phyloP scores from a whole-genome alignment of 225 moss, liverwort and hornwort genomes.

The Takakia lepidozioides region DNA sequence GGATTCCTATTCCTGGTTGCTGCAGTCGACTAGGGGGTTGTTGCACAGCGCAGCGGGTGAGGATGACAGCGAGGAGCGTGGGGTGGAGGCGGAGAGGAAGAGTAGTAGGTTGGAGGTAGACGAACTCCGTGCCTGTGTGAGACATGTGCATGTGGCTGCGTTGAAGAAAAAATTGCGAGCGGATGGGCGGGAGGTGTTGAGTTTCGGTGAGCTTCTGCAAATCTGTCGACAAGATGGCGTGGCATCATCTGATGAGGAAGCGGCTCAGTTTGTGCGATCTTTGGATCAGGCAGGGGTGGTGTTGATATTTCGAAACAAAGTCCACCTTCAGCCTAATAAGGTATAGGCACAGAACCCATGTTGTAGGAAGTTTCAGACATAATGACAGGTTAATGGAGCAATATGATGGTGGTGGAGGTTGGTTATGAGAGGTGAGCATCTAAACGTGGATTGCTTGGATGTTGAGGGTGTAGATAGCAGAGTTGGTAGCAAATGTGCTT shows the following conservation, averaged over 20 bases:
- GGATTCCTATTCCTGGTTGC: too few relatives aligned
- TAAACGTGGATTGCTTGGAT: neutral
- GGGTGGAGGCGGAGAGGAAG: neutral
- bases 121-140: slow-evolving; percentile 9
- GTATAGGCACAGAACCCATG: too few relatives aligned
- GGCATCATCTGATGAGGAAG: slow-evolving; percentile 42
- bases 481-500: slow-evolving; percentile 72
- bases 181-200: slow-evolving; percentile 66
- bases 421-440: neutral
- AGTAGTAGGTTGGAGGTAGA: slow-evolving; percentile 3
- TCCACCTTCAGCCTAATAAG: slow-evolving; percentile 83
- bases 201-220: slow-evolving; percentile 49
- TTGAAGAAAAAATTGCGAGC: slow-evolving; percentile 45
- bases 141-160: slow-evolving; percentile 69
- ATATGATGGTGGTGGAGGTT: neutral
- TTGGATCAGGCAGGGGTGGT: slow-evolving; percentile 84
- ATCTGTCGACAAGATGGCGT: slow-evolving; percentile 52
- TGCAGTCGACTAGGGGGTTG: too few relatives aligned
- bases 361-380: too few relatives aligned
- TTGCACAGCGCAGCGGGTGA: slow-evolving; percentile 11
- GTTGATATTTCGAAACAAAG: slow-evolving; percentile 74
- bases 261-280: slow-evolving; percentile 32
- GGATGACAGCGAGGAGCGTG: slow-evolving; percentile 8
- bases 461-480: slow-evolving; percentile 51
- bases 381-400: slow-evolving; percentile 1